These are phyloP conservation scores for Stemphylium lycopersici DNA, from an alignment of 2,329 filamentous ascomycete genomes.

Conservation along the genomic window DNA sequence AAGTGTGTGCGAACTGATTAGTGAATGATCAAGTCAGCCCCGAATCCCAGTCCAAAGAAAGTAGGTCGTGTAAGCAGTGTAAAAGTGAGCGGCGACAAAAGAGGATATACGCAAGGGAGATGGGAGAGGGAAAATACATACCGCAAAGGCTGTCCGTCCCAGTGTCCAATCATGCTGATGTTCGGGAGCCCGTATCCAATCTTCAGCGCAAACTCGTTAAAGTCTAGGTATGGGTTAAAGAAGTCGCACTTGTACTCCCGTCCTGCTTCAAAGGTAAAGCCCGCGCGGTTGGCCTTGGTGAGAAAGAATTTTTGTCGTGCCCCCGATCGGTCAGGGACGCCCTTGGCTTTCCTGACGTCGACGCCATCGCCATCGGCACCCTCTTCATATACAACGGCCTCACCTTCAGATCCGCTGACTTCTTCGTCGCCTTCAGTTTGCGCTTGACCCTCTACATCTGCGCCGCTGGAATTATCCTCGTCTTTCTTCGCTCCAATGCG, in stretches of 20 bases:
- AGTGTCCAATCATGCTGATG: conserved; percentile 77
- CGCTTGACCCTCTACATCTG: conserved; percentile 43
- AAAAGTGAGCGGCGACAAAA: too few relatives aligned
- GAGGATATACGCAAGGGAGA: neutral
- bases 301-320: conserved; percentile 67
- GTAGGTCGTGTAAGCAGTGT: neutral
- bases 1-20: conserved; percentile 75
- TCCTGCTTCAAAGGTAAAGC: conserved; percentile 67
- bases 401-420: conserved; percentile 44
- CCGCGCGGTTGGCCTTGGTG: conserved; percentile 59
- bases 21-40: conserved; percentile 23
- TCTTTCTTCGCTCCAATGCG: conserved; percentile 62
- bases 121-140: conserved; percentile 46
- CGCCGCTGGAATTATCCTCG: conserved; percentile 40
- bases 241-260: conserved; percentile 73
- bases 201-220: conserved; percentile 74
- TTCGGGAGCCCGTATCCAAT: conserved; percentile 64
- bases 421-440: conserved; percentile 59
- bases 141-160: conserved; percentile 79
- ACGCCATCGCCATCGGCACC: conserved; percentile 56
- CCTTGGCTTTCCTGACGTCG: conserved; percentile 47
- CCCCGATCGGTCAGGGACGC: conserved; percentile 50
- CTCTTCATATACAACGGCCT: conserved; percentile 59
- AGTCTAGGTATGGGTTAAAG: conserved; percentile 91
- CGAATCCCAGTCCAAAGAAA: conserved; percentile 8